These are phyloP conservation scores for Sphagnurus paluster DNA, from an alignment of 1,284 basidiomycete species.

Conservation along the genomic window DNA sequence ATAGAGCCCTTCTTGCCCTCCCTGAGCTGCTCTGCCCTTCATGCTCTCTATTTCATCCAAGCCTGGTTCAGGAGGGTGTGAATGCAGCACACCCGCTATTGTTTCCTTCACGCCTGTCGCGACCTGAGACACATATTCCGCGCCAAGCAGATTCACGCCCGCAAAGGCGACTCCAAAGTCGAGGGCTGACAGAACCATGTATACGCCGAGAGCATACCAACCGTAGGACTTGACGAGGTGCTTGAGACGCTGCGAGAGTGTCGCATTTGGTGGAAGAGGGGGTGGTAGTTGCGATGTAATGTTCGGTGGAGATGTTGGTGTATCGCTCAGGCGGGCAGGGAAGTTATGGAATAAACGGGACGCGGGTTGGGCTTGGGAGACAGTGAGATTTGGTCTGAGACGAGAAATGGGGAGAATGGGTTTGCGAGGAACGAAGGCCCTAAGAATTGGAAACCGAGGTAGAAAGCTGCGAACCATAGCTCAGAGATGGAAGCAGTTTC, in stretches of 20 bases:
- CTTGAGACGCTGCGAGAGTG: constrained; percentile 76
- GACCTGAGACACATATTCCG: constrained; percentile 81
- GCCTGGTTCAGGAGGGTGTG: constrained; percentile 62
- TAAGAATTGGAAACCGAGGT: constrained; percentile 31
- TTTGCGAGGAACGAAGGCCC: constrained; percentile 35
- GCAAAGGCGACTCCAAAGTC: constrained; percentile 87
- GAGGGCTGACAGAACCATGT: constrained; percentile 66
- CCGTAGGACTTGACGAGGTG: constrained; percentile 90
- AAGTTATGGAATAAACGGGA: constrained; percentile 52
- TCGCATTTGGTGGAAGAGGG: constrained; percentile 45
- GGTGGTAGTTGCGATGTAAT: constrained; percentile 19
- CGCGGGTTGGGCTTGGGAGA: constrained; percentile 26
- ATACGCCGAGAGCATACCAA: constrained; percentile 90
- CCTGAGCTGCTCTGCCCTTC: constrained; percentile 25
- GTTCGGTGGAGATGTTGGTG: constrained; percentile 24
- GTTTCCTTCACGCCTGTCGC: constrained; percentile 59
- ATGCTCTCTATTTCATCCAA: constrained; percentile 53
- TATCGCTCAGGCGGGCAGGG: constrained; percentile 41
- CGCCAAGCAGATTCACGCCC: constrained; percentile 85
- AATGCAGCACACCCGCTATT: constrained; percentile 43
- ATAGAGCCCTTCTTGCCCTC: constrained; percentile 73
- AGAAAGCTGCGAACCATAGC: constrained; percentile 29
- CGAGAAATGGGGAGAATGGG: constrained; percentile 45
- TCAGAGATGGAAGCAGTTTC: too few relatives aligned
- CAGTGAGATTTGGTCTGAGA: constrained; percentile 27